phyloP scores from a whole-genome alignment of 495 filamentous ascomycete genomes.

The Podospora pseudopauciseta region DNA sequence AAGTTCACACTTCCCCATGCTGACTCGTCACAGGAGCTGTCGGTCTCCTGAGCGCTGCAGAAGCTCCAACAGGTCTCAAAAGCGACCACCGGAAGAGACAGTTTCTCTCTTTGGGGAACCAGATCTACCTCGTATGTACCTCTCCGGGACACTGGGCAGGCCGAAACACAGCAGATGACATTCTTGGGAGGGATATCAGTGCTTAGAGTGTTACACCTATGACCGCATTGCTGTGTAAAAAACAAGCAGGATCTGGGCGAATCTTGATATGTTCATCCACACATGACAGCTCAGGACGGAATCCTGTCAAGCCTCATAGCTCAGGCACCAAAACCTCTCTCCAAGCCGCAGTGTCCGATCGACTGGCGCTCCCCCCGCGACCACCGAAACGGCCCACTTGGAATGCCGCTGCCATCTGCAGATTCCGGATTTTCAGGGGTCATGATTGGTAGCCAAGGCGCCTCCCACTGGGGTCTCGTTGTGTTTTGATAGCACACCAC shows the following conservation, averaged over 20 bases:
- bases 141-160: neutral
- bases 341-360: slow-evolving; percentile 5
- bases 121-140: slow-evolving; percentile 5
- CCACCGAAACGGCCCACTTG: slow-evolving; percentile 2
- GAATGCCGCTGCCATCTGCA: slow-evolving; percentile 3
- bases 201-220: neutral
- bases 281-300: slow-evolving; percentile 12
- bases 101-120: neutral
- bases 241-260: neutral
- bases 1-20: neutral
- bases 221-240: neutral
- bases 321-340: slow-evolving; percentile 6
- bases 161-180: neutral
- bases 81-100: slow-evolving; percentile 11
- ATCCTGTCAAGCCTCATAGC: neutral
- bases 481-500: too few relatives aligned
- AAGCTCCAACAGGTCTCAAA: neutral
- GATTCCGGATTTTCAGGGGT: slow-evolving; percentile 1
- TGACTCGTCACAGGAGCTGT: slow-evolving; percentile 4
- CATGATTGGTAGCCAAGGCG: slow-evolving; percentile 2
- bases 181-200: neutral
- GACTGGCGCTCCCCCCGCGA: slow-evolving; percentile 3
- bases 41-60: slow-evolving; percentile 15
- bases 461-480: neutral
- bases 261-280: neutral